These are phyloP conservation scores for Rubia tinctorum DNA, from an alignment of 305 asterid genomes.

Conservation along the genomic window DNA sequence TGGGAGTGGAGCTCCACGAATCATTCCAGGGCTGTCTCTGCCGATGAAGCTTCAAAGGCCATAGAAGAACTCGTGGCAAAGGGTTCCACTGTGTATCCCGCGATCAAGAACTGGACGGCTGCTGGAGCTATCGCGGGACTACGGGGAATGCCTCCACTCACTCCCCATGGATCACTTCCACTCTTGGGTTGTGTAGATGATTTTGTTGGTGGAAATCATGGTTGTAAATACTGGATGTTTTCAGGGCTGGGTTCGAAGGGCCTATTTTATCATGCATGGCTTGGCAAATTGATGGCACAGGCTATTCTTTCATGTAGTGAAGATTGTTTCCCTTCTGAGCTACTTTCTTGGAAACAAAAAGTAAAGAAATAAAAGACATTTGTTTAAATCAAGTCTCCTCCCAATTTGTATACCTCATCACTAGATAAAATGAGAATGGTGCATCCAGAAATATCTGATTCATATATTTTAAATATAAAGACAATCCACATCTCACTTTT, in stretches of 20 bases:
- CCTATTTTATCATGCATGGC: slow-evolving; percentile 81
- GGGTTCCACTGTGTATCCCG: slow-evolving; percentile 67
- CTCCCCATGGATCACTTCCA: slow-evolving; percentile 76
- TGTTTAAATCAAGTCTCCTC: no score
- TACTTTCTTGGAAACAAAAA: slow-evolving; percentile 69
- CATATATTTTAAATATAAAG: no score
- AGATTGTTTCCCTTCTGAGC: slow-evolving; percentile 56
- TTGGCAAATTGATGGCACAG: slow-evolving; percentile 66
- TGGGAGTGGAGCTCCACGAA: slow-evolving; percentile 92
- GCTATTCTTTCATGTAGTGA: slow-evolving; percentile 68
- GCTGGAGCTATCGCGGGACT: slow-evolving; percentile 71
- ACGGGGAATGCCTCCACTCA: slow-evolving; percentile 91
- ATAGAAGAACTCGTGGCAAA: slow-evolving; percentile 58
- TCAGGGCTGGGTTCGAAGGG: slow-evolving; percentile 97
- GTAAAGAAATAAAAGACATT: slow-evolving; percentile 15
- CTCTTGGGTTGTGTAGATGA: slow-evolving; percentile 72
- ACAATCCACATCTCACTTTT: no score
- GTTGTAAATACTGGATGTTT: slow-evolving; percentile 76
- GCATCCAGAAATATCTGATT: no score
- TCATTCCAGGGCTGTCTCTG: slow-evolving; percentile 51
- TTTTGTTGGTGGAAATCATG: slow-evolving; percentile 30
- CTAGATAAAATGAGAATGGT: no score
- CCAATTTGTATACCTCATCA: no score
- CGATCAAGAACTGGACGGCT: slow-evolving; percentile 53
- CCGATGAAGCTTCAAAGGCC: slow-evolving; percentile 60